Evolutionary conservation across 2,329 filamentous ascomycete species (phyloP).

Genomic region (Decorospora gaudefroyi): DNA sequence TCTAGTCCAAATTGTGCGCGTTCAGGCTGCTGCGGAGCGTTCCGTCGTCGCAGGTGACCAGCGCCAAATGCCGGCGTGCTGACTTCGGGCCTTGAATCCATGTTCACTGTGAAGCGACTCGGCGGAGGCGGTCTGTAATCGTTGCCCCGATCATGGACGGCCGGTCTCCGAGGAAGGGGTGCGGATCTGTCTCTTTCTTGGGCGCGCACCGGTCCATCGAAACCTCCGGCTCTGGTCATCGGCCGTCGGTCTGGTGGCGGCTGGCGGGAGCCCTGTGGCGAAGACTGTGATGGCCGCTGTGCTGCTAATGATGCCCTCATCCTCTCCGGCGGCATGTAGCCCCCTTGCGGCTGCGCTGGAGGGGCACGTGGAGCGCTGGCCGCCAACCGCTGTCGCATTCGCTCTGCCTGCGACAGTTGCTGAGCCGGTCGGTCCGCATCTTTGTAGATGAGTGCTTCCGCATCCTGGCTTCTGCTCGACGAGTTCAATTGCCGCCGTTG

Average conservation of each 20-base stretch:
- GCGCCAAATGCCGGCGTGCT: slow-evolving; percentile 34
- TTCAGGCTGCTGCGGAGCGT: slow-evolving; percentile 23
- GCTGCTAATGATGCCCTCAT: slow-evolving; percentile 16
- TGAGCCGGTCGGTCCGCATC: slow-evolving; percentile 25
- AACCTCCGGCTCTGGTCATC: slow-evolving; percentile 18
- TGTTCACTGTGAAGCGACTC: slow-evolving; percentile 38
- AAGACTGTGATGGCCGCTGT: slow-evolving; percentile 12
- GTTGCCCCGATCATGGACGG: slow-evolving; percentile 2
- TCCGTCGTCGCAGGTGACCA: slow-evolving; percentile 35
- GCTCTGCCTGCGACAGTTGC: slow-evolving; percentile 34
- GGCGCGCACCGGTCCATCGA: slow-evolving; percentile 24
- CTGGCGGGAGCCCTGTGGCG: slow-evolving; percentile 19
- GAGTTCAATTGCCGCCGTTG: slow-evolving; percentile 43
- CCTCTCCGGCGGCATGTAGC: slow-evolving; percentile 24
- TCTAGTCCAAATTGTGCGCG: slow-evolving; percentile 4
- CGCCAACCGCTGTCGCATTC: slow-evolving; percentile 33
- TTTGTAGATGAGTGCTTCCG: slow-evolving; percentile 36
- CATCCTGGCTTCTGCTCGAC: slow-evolving; percentile 39
- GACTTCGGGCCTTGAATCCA: slow-evolving; percentile 36
- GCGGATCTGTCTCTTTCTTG: slow-evolving; percentile 26
- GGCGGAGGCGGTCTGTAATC: slow-evolving; percentile 15
- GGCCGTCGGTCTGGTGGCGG: slow-evolving; percentile 19
- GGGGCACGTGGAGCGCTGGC: slow-evolving; percentile 22
- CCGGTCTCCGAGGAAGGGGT: slow-evolving; percentile 10
- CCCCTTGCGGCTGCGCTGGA: slow-evolving; percentile 20